phyloP scores from a whole-genome alignment of 2,329 filamentous ascomycete genomes.

The Aspergillus phoenicis region DNA sequence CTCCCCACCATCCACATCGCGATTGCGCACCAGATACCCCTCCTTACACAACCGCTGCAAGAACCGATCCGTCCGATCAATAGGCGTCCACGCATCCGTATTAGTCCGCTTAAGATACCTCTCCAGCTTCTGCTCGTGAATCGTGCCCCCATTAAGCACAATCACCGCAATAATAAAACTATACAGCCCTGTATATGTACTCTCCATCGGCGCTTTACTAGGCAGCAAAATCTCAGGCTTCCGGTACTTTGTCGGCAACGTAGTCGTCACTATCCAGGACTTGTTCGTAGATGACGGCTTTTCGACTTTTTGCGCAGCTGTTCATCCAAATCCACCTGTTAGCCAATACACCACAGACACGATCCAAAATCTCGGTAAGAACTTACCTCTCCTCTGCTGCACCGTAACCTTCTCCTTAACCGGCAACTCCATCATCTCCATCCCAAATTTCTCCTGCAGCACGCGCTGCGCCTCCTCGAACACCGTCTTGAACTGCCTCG shows the following conservation, averaged over 20 bases:
- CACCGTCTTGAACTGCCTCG: constrained; percentile 72
- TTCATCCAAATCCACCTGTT: not conserved
- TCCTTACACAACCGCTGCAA: constrained; percentile 76
- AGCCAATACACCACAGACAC: not conserved
- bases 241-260: constrained; percentile 69
- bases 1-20: constrained; percentile 71
- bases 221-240: constrained; percentile 68
- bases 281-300: constrained; percentile 57
- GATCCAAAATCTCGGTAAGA: not conserved
- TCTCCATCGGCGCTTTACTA: constrained; percentile 70
- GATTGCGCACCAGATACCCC: constrained; percentile 75
- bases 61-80: constrained; percentile 74
- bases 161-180: constrained; percentile 79
- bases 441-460: constrained; percentile 76
- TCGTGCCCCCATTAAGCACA: constrained; percentile 68
- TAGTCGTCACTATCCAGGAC: constrained; percentile 75
- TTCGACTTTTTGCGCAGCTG: constrained; percentile 55
- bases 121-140: constrained; percentile 77
- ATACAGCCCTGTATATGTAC: constrained; percentile 79
- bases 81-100: constrained; percentile 71
- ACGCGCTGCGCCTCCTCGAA: constrained; percentile 76
- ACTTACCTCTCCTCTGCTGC: constrained; percentile 72
- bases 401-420: constrained; percentile 78
- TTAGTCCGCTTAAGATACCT: constrained; percentile 75
- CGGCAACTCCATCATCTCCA: constrained; percentile 86